Evolutionary conservation across 2,329 filamentous ascomycete genomes (phyloP), one percentile per base, ranked within the genome.

Genomic region (Colletotrichum endophyticum): DNA sequence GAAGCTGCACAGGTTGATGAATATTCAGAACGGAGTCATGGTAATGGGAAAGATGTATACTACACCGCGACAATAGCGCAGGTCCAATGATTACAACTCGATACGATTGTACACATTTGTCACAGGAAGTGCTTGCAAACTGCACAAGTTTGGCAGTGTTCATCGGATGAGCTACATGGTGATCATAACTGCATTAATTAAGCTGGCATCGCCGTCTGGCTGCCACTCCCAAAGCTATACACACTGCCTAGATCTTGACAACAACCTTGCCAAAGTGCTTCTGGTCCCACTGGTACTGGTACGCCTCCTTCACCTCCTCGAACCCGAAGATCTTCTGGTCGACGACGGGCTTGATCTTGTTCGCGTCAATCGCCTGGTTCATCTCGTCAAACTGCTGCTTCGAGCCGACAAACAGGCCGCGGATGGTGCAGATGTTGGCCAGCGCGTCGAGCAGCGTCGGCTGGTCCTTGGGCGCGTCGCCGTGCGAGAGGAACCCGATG

Each of bases 401-500:
- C 12, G 73, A 76, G 57, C 73, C 73, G 32, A 76, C 73, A 22
- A 76, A 73, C 19, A 76, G 13, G 3, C 73, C 73, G 49, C 73
- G 73, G 44, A 76, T 36, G n/a, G 73, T 76, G 70, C 73, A 76
- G 32, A 76, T 70, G 59, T 76, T 76, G 57, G 64, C 27, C 2
- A 76, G 70, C n/a, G 73, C 73, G 22, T 76, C 73, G n/a, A 76
- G 70, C n/a, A 76, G 44, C 34, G 73, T 76, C 2, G 73, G 73
- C 70, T 76, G 73, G 4, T 66, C 57, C 34, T 61, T 30, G 44
- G 57, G 27, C 5, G 25, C 9, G 11, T 73, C 57, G 11, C 73
- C 59, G 64, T 73, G 70, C 19, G 73, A 76, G 25, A 76, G 64
- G 64, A 76, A 76, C 1, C 85, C 84, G 22, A 86, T 84, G 70